Base-by-base conservation (phyloP, 371 early-diverging fungal species). In the Rhizopus delemar region DNA sequence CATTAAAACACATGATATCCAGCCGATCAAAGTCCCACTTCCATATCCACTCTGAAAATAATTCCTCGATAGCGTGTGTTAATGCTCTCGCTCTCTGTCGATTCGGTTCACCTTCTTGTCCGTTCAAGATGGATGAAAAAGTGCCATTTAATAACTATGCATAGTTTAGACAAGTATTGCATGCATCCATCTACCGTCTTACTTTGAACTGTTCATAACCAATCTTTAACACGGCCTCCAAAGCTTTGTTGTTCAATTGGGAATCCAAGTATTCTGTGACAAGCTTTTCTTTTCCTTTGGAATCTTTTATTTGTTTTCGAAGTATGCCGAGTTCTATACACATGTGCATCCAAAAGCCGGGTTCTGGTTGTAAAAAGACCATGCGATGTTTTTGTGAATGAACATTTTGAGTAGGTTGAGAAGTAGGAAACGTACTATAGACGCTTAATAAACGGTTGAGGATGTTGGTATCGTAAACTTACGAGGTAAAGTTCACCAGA, bases 261-360 rank as follows among this genome's bases (percentile, higher is more conserved):
- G 79, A 59, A 53, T 86, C 87, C 15, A 86, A 63, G 57, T 86
- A 87, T 55, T 87, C 88, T 3, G 82, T 77, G 11, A 83, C 75
- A 4, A 81, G 49, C 45, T 80, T 77, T 41, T 74, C 73, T 51
- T 85, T 81, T 22, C 90, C 87, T 57, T 84, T 83, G 8, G 74
- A 43, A 41, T 78, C 83, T 46, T 81, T 85, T 43, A 77, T 63
- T 29, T 78, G 74, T 49, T 80, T 74, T 41, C 77, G 73, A 5
- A 68, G 51, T 11, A 82, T 73, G 1, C 85, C 86, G 6, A 87
- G 68, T 56, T 86, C 84, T 12, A 90, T 80, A 46, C 82, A 86
- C 88, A 91, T 73, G 49, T 88, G 78, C 63, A 89, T 73, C 91
- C 91, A 91, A 65, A 84, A 91, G 7, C 84, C 86, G 12, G 84